phyloP scores from a whole-genome alignment of 2,329 filamentous ascomycete genomes.

The Paramyrothecium roridum region DNA sequence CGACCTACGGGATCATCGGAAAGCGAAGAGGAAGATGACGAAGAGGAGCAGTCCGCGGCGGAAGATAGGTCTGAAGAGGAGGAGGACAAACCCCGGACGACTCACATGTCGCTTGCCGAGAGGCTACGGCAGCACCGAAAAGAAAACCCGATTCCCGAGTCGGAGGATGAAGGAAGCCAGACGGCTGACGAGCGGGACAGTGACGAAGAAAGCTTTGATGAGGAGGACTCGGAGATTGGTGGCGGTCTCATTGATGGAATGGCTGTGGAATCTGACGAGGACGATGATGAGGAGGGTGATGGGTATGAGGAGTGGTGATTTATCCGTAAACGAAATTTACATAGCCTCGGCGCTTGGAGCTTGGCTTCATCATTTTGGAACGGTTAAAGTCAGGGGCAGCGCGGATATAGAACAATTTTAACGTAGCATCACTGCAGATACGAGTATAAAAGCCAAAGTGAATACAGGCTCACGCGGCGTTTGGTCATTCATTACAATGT shows the following conservation, averaged over 20 bases:
- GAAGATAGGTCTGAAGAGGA: constrained; percentile 7
- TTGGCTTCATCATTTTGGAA: neutral
- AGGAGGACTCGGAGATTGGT: constrained; percentile 13
- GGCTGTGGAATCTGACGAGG: constrained; percentile 28
- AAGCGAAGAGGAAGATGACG: constrained; percentile 1
- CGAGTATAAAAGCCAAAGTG: too few species aligned
- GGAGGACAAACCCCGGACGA: constrained; percentile 6
- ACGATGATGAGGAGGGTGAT: constrained; percentile 15
- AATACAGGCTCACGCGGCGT: too few species aligned
- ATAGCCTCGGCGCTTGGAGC: neutral
- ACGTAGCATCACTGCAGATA: too few species aligned
- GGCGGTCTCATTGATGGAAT: constrained; percentile 25
- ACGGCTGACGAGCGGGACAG: constrained; percentile 15
- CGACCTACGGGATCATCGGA: constrained; percentile 8
- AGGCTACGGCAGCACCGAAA: constrained; percentile 15
- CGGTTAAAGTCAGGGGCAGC: neutral
- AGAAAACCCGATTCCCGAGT: constrained; percentile 9
- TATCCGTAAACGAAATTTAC: neutral
- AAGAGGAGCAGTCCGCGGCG: constrained; percentile 2
- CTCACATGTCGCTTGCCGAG: constrained; percentile 15
- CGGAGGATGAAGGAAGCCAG: constrained; percentile 13
- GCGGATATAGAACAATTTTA: neutral
- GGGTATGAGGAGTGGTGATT: neutral
- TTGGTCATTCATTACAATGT: constrained; percentile 13
- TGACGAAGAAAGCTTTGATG: constrained; percentile 9